Percentiles rank a stretch among this genome's conserved stretches.
These are phyloP conservation scores for Metschnikowia similis DNA, from an alignment of 805 yeast genomes.

Conservation along the genomic window DNA sequence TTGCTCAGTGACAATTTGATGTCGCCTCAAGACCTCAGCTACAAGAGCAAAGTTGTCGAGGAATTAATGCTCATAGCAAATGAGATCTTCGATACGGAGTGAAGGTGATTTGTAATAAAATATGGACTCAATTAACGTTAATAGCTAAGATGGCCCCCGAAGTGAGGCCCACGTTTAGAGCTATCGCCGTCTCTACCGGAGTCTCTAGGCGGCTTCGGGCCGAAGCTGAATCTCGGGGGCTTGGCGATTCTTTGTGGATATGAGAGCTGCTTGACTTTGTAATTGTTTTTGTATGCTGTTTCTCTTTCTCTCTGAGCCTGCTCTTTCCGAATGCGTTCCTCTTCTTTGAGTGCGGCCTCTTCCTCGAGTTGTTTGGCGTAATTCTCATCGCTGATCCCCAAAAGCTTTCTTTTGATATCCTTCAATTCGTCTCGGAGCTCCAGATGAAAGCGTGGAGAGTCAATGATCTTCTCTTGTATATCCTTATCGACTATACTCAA, in stretches of 20 bases:
- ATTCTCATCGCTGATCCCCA: slow-evolving; percentile 40
- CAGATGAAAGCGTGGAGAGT: slow-evolving; percentile 37
- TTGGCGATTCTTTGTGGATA: slow-evolving; percentile 27
- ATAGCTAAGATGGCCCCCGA: slow-evolving; percentile 12
- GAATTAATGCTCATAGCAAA: slow-evolving; percentile 79
- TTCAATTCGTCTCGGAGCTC: slow-evolving; percentile 28
- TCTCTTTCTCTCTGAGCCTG: slow-evolving; percentile 16
- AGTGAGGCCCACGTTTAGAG: background rate
- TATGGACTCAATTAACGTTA: background rate
- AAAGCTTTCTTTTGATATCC: slow-evolving; percentile 27
- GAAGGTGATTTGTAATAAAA: background rate
- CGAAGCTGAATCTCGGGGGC: slow-evolving; percentile 32
- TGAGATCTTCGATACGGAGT: slow-evolving; percentile 53
- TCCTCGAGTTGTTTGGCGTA: slow-evolving; percentile 24
- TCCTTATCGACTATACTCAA: slow-evolving; percentile 41
- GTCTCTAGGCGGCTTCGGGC: slow-evolving; percentile 4
- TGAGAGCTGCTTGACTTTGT: slow-evolving; percentile 23
- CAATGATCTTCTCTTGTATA: slow-evolving; percentile 41
- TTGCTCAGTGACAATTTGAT: slow-evolving; percentile 62
- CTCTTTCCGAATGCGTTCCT: slow-evolving; percentile 14
- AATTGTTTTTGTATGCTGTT: slow-evolving; percentile 25
- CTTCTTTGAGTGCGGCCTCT: slow-evolving; percentile 19
- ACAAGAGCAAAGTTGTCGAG: slow-evolving; percentile 75
- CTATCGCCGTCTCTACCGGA: background rate
- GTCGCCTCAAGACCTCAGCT: slow-evolving; percentile 69